These are phyloP conservation scores for Fusarium camptoceras DNA, from an alignment of 2,329 filamentous ascomycete species.

Conservation along the genomic window DNA sequence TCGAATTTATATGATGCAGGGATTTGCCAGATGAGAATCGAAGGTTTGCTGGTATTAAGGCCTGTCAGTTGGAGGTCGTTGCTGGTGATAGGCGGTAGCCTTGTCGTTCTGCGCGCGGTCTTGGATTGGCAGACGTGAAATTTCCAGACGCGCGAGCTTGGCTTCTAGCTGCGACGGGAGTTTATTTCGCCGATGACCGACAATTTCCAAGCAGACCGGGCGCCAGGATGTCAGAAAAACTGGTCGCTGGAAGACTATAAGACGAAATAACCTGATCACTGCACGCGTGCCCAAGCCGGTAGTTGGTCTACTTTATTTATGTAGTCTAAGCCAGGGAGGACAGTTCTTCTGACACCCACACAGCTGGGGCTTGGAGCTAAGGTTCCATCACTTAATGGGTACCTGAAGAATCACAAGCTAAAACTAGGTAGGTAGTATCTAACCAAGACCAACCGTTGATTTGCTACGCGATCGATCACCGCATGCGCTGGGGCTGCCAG, in stretches of 20 bases:
- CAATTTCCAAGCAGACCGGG: not conserved
- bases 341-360: too few relatives aligned
- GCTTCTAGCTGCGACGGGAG: conserved; percentile 30
- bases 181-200: conserved; percentile 47
- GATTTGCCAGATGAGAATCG: not conserved
- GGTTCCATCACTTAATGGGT: conserved; percentile 2
- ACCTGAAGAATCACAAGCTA: conserved; percentile 20
- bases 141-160: conserved; percentile 39
- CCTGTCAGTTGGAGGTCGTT: not conserved
- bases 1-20: not conserved
- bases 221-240: too few relatives aligned
- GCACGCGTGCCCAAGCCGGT: too few relatives aligned
- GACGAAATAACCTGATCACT: too few relatives aligned
- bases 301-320: too few relatives aligned
- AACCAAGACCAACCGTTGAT: conserved; percentile 22
- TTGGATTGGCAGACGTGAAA: conserved; percentile 40
- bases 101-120: conserved; percentile 25
- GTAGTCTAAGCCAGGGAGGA: too few relatives aligned
- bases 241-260: too few relatives aligned
- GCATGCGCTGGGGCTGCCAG: conserved; percentile 40
- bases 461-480: conserved; percentile 36
- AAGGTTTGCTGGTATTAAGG: not conserved
- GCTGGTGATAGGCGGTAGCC: conserved; percentile 15
- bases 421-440: too few relatives aligned
- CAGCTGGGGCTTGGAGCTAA: not conserved